Evolutionary conservation across 805 yeast genomes (phyloP).

Genomic region (Brettanomyces nanus): DNA sequence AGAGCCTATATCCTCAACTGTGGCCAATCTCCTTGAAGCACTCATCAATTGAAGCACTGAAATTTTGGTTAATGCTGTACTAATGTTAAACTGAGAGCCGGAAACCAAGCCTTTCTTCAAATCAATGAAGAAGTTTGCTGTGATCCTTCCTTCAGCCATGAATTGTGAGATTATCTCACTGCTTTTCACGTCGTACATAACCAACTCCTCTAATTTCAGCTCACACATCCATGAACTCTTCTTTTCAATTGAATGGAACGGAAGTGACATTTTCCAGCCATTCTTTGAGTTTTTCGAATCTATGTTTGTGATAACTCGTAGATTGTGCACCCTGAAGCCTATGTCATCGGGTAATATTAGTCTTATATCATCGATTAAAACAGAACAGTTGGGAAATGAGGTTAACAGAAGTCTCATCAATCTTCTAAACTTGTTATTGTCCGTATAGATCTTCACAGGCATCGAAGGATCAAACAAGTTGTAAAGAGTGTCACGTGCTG

Average conservation of each 20-base stretch:
- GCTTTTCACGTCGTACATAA: background rate
- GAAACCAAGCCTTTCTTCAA: background rate
- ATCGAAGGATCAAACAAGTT: constrained; percentile 11
- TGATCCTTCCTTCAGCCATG: background rate
- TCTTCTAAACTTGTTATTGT: constrained; percentile 7
- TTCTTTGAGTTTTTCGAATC: background rate
- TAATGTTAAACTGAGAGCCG: background rate
- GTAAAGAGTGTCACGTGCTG: background rate
- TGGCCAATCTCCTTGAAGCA: background rate
- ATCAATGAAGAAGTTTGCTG: background rate
- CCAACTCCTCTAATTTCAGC: background rate
- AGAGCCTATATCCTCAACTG: background rate
- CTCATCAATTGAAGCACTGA: background rate
- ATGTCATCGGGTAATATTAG: constrained; percentile 4
- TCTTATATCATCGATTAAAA: constrained; percentile 11
- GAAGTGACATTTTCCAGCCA: background rate
- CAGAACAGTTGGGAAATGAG: constrained; percentile 16
- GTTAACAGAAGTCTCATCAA: constrained; percentile 10
- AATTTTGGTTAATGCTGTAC: background rate
- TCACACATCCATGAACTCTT: background rate
- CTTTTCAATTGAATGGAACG: background rate
- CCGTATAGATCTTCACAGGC: constrained; percentile 14
- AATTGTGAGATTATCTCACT: background rate
- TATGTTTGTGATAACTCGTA: background rate
- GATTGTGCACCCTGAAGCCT: background rate